phyloP scores from a whole-genome alignment of 2,329 filamentous ascomycete species.

The Penicillium psychrosexuale region DNA sequence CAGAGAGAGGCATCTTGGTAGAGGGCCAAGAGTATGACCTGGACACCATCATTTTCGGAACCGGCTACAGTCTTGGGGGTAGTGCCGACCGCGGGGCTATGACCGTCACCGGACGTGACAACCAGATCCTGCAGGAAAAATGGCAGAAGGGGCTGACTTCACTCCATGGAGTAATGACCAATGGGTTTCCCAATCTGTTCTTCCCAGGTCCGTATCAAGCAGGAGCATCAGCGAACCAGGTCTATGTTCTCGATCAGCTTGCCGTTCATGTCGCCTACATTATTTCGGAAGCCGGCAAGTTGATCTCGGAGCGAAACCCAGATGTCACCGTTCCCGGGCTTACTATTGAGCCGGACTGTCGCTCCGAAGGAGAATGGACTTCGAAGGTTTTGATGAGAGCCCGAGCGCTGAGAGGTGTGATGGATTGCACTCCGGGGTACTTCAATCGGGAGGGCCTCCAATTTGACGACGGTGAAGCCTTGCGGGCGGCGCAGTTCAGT shows the following conservation, averaged over 20 bases:
- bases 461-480: constrained; percentile 24
- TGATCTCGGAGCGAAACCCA: constrained; percentile 4
- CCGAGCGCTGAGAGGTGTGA: constrained; percentile 39
- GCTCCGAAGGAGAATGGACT: constrained; percentile 51
- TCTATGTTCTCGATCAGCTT: constrained; percentile 37
- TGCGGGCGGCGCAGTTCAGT: constrained; percentile 28
- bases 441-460: constrained; percentile 47
- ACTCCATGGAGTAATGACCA: constrained; percentile 51
- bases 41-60: constrained; percentile 49
- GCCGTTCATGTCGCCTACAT: constrained; percentile 48
- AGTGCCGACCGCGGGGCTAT: constrained; percentile 35
- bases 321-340: background rate
- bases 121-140: constrained; percentile 46
- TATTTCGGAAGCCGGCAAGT: constrained; percentile 32
- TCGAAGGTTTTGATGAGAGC: constrained; percentile 41
- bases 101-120: constrained; percentile 46
- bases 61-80: constrained; percentile 42
- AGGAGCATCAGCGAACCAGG: constrained; percentile 40
- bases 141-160: constrained; percentile 49
- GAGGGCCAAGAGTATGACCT: constrained; percentile 44
- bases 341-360: constrained; percentile 42
- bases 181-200: constrained; percentile 57
- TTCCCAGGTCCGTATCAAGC: constrained; percentile 46
- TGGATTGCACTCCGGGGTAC: constrained; percentile 56
- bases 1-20: constrained; percentile 48